Percentiles rank a stretch among this genome's conserved stretches.
phyloP scores from a whole-genome alignment of 202 grass and related monocot species.

The Zoysia matrella region DNA sequence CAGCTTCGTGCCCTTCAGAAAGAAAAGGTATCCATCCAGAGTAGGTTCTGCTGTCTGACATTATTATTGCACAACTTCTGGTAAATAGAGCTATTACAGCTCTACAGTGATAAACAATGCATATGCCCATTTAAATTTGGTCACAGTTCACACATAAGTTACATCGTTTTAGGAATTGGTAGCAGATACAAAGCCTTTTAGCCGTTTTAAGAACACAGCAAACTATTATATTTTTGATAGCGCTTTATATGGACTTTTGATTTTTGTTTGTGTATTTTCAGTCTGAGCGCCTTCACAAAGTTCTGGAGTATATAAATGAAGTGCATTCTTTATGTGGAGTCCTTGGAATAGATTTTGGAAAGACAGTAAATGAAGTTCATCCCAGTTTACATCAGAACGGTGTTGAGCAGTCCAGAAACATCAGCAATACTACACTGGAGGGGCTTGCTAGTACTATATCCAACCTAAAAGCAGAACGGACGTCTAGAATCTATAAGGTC shows the following conservation, averaged over 20 bases:
- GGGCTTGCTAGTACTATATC: slow-evolving; percentile 67
- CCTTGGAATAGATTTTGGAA: too few species aligned
- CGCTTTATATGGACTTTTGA: slow-evolving; percentile 31
- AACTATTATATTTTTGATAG: not conserved
- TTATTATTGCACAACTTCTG: not conserved
- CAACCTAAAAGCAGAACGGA: slow-evolving; percentile 77
- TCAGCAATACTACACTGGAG: slow-evolving; percentile 83
- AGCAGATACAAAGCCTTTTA: slow-evolving; percentile 13
- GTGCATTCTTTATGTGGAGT: too few species aligned
- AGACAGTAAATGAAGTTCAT: too few species aligned
- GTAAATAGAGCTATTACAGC: slow-evolving; percentile 2
- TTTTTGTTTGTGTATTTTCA: slow-evolving; percentile 44
- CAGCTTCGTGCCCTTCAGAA: slow-evolving; percentile 38
- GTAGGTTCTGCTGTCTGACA: too few species aligned
- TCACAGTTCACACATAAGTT: not conserved
- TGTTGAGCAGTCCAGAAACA: slow-evolving; percentile 11
- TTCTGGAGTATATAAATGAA: too few species aligned
- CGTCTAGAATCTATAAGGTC: slow-evolving; percentile 79
- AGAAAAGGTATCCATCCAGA: too few species aligned
- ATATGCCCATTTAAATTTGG: not conserved
- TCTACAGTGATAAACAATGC: slow-evolving; percentile 14
- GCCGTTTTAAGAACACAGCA: not conserved
- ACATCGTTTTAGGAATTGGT: not conserved
- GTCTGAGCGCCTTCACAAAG: too few species aligned
- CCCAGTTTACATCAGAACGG: too few species aligned